A percentile compares a stretch with the other conserved stretches of the same genome.
phyloP scores from a whole-genome alignment of 768 basidiomycete species.

The Naganishia antarctica region DNA sequence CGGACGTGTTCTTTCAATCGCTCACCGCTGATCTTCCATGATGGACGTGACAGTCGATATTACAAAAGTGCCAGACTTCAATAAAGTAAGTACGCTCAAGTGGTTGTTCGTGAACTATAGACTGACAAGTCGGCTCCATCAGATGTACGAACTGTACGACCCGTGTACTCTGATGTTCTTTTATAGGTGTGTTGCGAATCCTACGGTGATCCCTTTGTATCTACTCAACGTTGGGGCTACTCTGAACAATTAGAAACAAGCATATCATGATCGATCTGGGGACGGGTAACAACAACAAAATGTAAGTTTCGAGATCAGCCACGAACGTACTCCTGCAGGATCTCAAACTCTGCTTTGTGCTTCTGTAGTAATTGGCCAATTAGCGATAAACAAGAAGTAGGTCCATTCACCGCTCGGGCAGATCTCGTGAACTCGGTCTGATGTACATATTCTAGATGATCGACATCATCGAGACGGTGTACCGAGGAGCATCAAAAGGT shows the following conservation, averaged over 20 bases:
- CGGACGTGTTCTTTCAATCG: no score
- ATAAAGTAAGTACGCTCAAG: conserved; percentile 62
- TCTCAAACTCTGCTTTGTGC: neutral
- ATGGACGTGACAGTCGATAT: conserved; percentile 76
- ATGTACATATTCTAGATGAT: conserved; percentile 61
- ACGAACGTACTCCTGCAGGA: no score
- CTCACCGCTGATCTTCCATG: no score
- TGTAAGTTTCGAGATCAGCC: conserved; percentile 69
- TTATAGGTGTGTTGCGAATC: conserved; percentile 65
- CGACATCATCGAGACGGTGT: conserved; percentile 96
- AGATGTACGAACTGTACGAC: conserved; percentile 99
- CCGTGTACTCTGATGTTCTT: conserved; percentile 96
- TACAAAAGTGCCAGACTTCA: conserved; percentile 95
- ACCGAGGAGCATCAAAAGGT: conserved; percentile 94
- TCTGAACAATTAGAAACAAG: conserved; percentile 64
- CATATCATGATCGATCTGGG: conserved; percentile 99
- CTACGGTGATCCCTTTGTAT: neutral
- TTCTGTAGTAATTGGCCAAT: conserved; percentile 88
- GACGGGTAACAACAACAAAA: conserved; percentile 99
- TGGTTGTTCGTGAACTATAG: neutral
- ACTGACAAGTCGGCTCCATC: neutral
- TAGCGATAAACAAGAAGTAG: conserved; percentile 94
- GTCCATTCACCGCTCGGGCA: conserved; percentile 29
- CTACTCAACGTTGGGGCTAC: neutral
- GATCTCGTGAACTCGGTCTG: no score